Evolutionary conservation across 192 early-diverging fungal species (phyloP), one percentile per base, ranked within the genome.

Genomic region (Borealophlyctis nickersoniae): DNA sequence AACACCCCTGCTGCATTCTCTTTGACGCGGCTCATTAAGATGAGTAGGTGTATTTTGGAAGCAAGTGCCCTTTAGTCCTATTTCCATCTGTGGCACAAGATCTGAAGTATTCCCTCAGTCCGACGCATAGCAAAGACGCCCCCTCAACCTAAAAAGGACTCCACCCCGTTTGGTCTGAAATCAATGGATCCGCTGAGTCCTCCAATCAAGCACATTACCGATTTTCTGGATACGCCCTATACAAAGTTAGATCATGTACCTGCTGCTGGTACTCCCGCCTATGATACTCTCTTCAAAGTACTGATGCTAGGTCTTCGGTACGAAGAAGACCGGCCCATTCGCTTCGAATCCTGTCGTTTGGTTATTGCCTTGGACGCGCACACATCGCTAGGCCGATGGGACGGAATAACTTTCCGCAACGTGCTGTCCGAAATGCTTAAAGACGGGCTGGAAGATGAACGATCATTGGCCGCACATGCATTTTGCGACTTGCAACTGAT

Each of bases 341-440:
- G 66, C 1, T 72, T 64, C 60, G 81, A 83, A 63, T 70, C 81
- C 9, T 58, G 58, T n/a, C 36, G 63, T 16, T 4, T 83, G 2
- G 63, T 81, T 26, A 71, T 77, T 11, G 24, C 33, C 19, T 28
- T 79, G 4, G 55, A 74, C 14, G 65, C 39, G n/a, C 34, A 70
- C 19, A 29, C 29, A 2, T n/a, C 31, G 30, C 71, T 82, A 1
- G 70, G 66, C 3, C 59, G 78, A 49, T 81, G 78, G 78, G 81
- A 83, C 22, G 61, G 26, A 2, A 71, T 79, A 26, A 63, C 69
- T 5, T 83, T 83, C 58, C 61, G 65, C n/a, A 66, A 63, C 22
- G 58, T 68, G 11, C 45, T 81, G n/a, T 22, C 48, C 1, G 74
- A 77, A 26, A 76, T 79, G 70, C 49, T 77, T 26, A 35, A 49